These are phyloP conservation scores for Calonectria pauciramosa DNA, from an alignment of 2,329 filamentous ascomycete genomes.

Conservation along the genomic window DNA sequence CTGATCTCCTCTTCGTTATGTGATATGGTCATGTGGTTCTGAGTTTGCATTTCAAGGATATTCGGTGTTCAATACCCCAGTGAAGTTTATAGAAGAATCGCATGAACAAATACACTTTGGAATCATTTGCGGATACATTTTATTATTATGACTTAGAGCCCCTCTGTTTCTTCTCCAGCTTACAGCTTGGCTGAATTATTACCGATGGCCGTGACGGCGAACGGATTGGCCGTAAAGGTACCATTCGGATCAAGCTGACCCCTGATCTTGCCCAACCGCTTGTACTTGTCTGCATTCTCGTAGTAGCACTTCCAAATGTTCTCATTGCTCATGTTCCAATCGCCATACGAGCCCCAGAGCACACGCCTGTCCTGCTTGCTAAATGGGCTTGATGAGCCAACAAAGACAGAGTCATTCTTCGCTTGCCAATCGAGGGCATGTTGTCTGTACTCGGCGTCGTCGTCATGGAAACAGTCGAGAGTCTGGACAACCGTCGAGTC, in stretches of 20 bases:
- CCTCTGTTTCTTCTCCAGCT: not conserved
- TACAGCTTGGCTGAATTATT: not conserved
- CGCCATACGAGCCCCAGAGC: conserved; percentile 57
- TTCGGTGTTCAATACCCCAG: not conserved
- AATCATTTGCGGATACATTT: not conserved
- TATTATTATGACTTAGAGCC: not conserved
- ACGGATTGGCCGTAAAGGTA: conserved; percentile 54
- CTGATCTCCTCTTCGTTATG: conserved; percentile 77
- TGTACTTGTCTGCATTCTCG: conserved; percentile 52
- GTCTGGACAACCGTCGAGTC: conserved; percentile 56
- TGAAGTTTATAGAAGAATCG: too few relatives aligned
- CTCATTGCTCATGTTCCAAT: conserved; percentile 50
- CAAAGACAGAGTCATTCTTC: conserved; percentile 53
- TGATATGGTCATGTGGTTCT: conserved; percentile 45
- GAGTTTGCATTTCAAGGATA: not conserved
- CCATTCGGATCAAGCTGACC: conserved; percentile 52
- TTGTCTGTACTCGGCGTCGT: conserved; percentile 41
- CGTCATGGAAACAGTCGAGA: conserved; percentile 61
- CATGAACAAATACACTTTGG: not conserved
- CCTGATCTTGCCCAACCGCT: conserved; percentile 47
- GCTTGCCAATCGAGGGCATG: conserved; percentile 58
- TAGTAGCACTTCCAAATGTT: conserved; percentile 52
- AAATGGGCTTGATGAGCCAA: conserved; percentile 50
- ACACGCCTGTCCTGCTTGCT: conserved; percentile 54
- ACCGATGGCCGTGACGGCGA: conserved; percentile 36